phyloP scores from a whole-genome alignment of 2,329 filamentous ascomycete genomes.

The Ustulina deusta region DNA sequence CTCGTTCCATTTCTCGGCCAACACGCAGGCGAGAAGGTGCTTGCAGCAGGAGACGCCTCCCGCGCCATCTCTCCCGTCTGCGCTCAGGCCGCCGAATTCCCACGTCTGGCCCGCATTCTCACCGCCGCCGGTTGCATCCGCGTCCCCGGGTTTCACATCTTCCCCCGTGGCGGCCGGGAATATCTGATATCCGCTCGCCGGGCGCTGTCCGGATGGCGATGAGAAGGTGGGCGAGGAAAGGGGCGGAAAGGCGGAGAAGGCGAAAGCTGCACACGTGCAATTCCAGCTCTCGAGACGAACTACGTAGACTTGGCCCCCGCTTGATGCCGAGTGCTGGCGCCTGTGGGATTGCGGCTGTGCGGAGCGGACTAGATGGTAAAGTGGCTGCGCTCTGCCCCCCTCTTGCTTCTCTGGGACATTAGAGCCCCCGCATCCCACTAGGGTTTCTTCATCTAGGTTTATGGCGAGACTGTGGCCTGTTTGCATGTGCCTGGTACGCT shows the following conservation, averaged over 20 bases:
- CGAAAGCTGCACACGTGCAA: constrained; percentile 89
- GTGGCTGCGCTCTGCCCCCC: constrained; percentile 19
- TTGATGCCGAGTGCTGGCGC: constrained; percentile 40
- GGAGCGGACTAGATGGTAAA: constrained; percentile 75
- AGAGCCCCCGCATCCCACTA: not conserved
- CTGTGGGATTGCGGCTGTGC: constrained; percentile 54
- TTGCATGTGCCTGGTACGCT: constrained; percentile 8
- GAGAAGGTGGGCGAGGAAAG: constrained; percentile 7
- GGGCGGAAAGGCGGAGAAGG: constrained; percentile 74
- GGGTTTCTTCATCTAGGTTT: not conserved
- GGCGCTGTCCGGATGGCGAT: not conserved
- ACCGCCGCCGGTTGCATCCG: constrained; percentile 21
- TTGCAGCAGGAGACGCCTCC: constrained; percentile 76
- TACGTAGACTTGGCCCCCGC: constrained; percentile 64
- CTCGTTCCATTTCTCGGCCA: constrained; percentile 73
- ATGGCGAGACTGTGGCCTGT: constrained; percentile 1
- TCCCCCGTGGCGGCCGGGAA: not conserved
- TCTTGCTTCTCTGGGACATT: constrained; percentile 4
- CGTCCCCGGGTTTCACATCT: constrained; percentile 25
- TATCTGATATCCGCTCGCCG: constrained; percentile 13
- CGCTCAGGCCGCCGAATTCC: constrained; percentile 52
- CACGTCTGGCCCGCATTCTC: constrained; percentile 37
- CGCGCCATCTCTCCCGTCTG: constrained; percentile 50
- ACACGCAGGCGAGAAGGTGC: constrained; percentile 85
- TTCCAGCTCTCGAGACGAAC: constrained; percentile 84